phyloP scores from a whole-genome alignment of 2,329 filamentous ascomycete species.

The Clathrospora elynae region DNA sequence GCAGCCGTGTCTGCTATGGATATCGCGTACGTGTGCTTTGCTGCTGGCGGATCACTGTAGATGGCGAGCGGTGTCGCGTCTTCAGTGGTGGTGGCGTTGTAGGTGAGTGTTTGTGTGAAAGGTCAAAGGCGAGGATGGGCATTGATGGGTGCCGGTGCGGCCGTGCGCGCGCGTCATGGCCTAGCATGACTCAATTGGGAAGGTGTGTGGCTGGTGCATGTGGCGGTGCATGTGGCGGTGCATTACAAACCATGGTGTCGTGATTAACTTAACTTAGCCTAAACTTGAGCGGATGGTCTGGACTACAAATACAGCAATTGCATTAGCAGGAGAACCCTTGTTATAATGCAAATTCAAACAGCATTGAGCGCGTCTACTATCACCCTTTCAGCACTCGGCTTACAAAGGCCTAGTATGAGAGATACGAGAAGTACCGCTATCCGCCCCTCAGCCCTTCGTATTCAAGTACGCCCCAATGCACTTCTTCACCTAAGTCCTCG shows the following conservation, averaged over 20 bases:
- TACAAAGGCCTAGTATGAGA: too few relatives aligned
- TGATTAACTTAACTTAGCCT: not conserved
- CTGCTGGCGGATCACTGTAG: conserved; percentile 9
- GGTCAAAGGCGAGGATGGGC: conserved; percentile 7
- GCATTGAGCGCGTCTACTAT: too few relatives aligned
- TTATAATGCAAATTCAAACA: too few relatives aligned
- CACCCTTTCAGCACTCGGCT: too few relatives aligned
- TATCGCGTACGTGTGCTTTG: conserved; percentile 14
- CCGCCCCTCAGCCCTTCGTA: too few relatives aligned
- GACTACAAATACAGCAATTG: too few relatives aligned
- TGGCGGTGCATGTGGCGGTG: conserved; percentile 3
- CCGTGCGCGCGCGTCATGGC: conserved; percentile 11
- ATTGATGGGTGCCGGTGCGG: conserved; percentile 10
- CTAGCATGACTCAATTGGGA: conserved; percentile 18
- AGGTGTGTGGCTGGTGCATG: conserved; percentile 7
- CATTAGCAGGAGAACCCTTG: too few relatives aligned
- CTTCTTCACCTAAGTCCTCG: too few relatives aligned
- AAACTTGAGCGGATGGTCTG: too few relatives aligned
- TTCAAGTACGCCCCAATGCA: too few relatives aligned
- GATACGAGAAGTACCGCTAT: too few relatives aligned
- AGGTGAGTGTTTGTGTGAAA: conserved; percentile 9
- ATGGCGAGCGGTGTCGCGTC: conserved; percentile 13
- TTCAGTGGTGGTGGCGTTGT: conserved; percentile 16
- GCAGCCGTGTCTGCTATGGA: conserved; percentile 21
- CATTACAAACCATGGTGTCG: too few relatives aligned